Base-by-base conservation (phyloP, 2,329 filamentous ascomycete species). In the Cordyceps fumosorosea region DNA sequence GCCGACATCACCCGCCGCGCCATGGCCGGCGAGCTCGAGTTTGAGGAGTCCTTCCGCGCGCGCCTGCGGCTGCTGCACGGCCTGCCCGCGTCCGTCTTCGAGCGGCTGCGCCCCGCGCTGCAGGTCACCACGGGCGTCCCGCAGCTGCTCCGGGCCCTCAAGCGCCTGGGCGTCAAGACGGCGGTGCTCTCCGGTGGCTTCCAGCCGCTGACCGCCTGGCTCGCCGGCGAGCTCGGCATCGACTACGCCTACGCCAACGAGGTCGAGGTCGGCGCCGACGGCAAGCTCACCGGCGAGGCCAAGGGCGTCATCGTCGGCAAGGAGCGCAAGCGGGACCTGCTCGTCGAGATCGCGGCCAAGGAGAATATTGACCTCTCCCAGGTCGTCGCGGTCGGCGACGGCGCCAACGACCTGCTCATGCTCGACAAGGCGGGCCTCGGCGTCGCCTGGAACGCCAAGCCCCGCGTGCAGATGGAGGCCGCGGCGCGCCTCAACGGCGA, bases 1-100 rank as follows among this genome's bases (percentile, higher is more conserved):
- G 89, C 91, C 11, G 86, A 88, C 69, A 98, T 99, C 68, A 99
- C 95, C 0, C 88, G 89, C 64, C 89, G 92, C 40, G 93, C 95
- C 42, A 99, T 99, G 95, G 88, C 93, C 67, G 95, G 95, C 64
- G 93, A 98, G 78, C 81, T 98, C 42, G 93, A 97, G 73, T 99
- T 99, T 68, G 87, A 93, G 58, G 84, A 85, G 0, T 93, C 90
- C 0, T 86, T 99, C 70, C 86, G 87, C 63, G 90, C 90, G 72
- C 84, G 95, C 22, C 91, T 96, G 32, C 83, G 83, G 47, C 81
- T 98, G 50, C 83, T 99, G 47, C 89, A 88, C 68, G 93, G 93
- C 37, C 86, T 97, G 8, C 86, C 90, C 0, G 86, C 83, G 11
- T 84, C 84, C 62, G 88, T 98, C 18, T 96, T 96, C 69, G 86